Conservation (phyloP, 306 rosid species). For the Castanospermum australe region DNA sequence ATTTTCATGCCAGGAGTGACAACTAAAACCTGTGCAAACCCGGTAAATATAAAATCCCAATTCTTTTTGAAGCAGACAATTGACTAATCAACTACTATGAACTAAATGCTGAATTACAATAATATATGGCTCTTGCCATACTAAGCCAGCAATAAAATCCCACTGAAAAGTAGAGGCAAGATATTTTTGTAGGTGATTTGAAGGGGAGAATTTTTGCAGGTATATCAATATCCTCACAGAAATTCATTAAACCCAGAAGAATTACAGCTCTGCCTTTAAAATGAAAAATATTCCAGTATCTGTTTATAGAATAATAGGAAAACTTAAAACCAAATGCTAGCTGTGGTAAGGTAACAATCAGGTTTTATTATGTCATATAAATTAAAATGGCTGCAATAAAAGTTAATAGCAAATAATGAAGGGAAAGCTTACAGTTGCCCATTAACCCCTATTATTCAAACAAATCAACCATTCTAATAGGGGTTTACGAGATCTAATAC, state of each 20-base stretch:
- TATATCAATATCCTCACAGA: background rate
- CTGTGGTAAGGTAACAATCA: background rate
- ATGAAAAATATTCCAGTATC: background rate
- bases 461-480: background rate
- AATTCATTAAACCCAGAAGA: constrained; percentile 7
- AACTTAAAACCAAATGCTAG: background rate
- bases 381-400: background rate
- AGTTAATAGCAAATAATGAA: background rate
- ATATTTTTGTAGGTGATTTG: background rate
- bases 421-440: background rate
- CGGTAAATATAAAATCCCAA: background rate
- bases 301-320: background rate
- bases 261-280: background rate
- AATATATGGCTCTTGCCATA: background rate
- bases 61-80: background rate
- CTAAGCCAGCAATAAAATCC: constrained; percentile 8
- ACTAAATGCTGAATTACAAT: constrained; percentile 1
- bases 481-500: background rate
- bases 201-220: background rate
- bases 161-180: background rate
- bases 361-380: background rate
- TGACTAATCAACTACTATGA: background rate
- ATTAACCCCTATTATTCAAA: background rate
- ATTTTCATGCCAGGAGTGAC: background rate
- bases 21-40: background rate